Base-by-base conservation (phyloP, 2,329 filamentous ascomycete genomes). In the Penicillium sclerotiorum region DNA sequence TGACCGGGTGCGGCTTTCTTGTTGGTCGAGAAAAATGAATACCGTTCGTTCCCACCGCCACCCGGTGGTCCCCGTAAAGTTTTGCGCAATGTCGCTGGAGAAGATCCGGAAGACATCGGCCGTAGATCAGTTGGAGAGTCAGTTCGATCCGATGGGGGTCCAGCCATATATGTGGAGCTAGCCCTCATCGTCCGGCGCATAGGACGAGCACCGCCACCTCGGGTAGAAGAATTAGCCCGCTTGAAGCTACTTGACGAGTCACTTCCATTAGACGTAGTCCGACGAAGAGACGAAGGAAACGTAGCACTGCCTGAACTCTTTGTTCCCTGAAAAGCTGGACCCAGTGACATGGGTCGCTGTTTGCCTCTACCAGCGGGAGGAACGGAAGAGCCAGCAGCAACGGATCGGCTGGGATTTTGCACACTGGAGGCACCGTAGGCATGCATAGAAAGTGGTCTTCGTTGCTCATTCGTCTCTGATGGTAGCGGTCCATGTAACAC, bases 171-270 rank as follows among this genome's bases (percentile, higher is more conserved):
- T 39, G 68, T 57, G 42, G 70, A 67, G 8, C 65, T 58, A 13
- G 72, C 73, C 51, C 91, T 81, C 88, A 96, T 89, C 1, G 88
- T 90, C 44, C 78, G 80, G 49, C 86, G 85, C 77, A 95, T 89
- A 1, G 76, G 80, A 45, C 84, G 80, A 20, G 71, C 63, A 4
- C 75, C 74, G 0, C 78, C 77, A 36, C 77, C 70, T 33, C 71
- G 71, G 5, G 69, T 65, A 44, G 73, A 66, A 30, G 79, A 73
- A 53, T 81, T 80, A 36, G 76, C 71, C 22, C 89, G 86, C 63
- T 83, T 87, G 74, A 96, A 96, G 66, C 90, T 95, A 71, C 89
- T 95, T 37, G 73, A 73, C 3, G 75, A 78, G 59, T 89, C 86
- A 61, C 87, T 90, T 22, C 81, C 85, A 57, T 85, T 83, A 0